Conservation (phyloP, 352 stramenopile species). For the Phytophthora pini region DNA sequence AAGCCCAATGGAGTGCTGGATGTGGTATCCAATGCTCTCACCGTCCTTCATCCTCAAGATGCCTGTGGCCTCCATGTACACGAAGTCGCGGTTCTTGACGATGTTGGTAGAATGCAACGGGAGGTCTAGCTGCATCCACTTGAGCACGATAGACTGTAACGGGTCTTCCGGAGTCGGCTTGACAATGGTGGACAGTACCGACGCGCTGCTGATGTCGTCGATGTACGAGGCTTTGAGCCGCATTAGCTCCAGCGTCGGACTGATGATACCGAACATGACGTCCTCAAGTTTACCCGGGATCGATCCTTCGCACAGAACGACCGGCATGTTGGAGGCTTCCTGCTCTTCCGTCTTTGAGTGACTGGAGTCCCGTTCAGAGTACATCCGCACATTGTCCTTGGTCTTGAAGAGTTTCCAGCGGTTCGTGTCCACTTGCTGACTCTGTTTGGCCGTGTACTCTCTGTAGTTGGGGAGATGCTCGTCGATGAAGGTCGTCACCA, state of each 20-base stretch:
- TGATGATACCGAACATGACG: conserved; percentile 50
- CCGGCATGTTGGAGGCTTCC: conserved; percentile 22
- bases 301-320: conserved; percentile 37
- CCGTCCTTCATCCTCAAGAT: conserved; percentile 33
- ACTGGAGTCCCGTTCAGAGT: conserved; percentile 33
- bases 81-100: conserved; percentile 51
- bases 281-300: conserved; percentile 47
- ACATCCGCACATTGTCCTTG: conserved; percentile 33
- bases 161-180: conserved; percentile 40
- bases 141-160: conserved; percentile 40
- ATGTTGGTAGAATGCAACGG: conserved; percentile 43
- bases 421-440: conserved; percentile 38
- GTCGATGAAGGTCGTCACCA: conserved; percentile 39
- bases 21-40: conserved; percentile 32
- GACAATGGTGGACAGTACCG: conserved; percentile 31
- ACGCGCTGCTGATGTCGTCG: conserved; percentile 36
- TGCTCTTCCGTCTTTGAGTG: conserved; percentile 3
- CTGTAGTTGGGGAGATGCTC: conserved; percentile 46
- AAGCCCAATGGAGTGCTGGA: conserved; percentile 36
- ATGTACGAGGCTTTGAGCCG: conserved; percentile 46
- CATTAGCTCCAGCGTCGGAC: conserved; percentile 41
- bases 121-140: conserved; percentile 45
- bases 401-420: conserved; percentile 47
- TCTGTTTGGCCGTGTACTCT: conserved; percentile 25
- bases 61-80: conserved; percentile 45